These are phyloP conservation scores for Cairneyella variabilis DNA, from an alignment of 495 filamentous ascomycete species.

Conservation along the genomic window DNA sequence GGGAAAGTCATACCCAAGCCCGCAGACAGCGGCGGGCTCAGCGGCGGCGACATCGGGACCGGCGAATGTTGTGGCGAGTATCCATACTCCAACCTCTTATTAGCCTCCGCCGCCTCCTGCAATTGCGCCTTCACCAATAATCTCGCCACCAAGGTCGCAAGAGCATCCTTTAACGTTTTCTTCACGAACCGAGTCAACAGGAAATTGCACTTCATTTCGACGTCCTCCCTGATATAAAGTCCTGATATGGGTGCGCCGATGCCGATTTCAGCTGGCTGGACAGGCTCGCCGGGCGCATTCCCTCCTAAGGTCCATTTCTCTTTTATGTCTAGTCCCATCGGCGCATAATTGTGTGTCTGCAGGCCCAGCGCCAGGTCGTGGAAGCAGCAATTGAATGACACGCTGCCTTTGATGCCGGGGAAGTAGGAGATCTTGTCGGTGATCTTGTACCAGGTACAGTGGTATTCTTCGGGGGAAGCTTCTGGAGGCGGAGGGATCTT, in stretches of 20 bases:
- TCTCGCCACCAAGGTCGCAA: constrained; percentile 60
- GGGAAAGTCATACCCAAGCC: constrained; percentile 2
- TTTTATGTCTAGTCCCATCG: constrained; percentile 64
- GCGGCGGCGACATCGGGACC: constrained; percentile 5
- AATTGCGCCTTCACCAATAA: constrained; percentile 57
- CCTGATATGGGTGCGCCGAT: constrained; percentile 57
- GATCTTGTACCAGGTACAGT: constrained; percentile 68
- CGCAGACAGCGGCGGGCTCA: constrained; percentile 3
- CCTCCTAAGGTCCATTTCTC: constrained; percentile 65
- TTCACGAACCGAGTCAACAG: constrained; percentile 69
- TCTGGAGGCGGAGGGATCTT: constrained; percentile 56
- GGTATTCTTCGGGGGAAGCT: constrained; percentile 60
- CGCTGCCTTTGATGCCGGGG: constrained; percentile 59
- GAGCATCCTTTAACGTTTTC: constrained; percentile 66
- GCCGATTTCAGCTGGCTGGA: constrained; percentile 55
- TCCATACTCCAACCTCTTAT: constrained; percentile 15
- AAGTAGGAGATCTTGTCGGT: constrained; percentile 73
- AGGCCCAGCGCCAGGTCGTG: constrained; percentile 63
- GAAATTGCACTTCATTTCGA: constrained; percentile 73
- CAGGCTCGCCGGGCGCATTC: constrained; percentile 57
- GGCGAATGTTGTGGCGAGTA: constrained; percentile 2
- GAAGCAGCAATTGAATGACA: constrained; percentile 74
- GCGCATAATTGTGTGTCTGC: constrained; percentile 72
- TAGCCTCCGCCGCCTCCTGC: constrained; percentile 18
- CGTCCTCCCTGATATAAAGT: constrained; percentile 72